These are phyloP conservation scores for Aspergillus sergii DNA, from an alignment of 2,329 filamentous ascomycete species.

Conservation along the genomic window DNA sequence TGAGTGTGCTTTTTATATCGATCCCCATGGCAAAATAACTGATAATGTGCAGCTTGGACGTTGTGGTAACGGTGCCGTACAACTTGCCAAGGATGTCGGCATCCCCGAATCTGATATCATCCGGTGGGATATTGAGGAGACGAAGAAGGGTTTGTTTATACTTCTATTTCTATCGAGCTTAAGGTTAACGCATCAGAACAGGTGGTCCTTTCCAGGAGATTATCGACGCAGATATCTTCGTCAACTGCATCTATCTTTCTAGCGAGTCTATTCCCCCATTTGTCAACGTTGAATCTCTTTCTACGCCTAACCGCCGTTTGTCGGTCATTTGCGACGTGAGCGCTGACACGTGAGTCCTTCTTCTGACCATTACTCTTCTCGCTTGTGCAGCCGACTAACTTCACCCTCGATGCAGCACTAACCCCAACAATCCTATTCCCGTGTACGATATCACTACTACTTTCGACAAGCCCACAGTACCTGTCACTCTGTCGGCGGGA, in stretches of 20 bases:
- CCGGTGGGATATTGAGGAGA: conserved; percentile 80
- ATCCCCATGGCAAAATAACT: not conserved
- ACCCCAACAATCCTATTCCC: conserved; percentile 59
- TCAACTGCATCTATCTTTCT: conserved; percentile 88
- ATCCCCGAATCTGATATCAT: conserved; percentile 69
- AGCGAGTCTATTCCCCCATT: conserved; percentile 75
- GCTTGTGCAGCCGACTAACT: conserved; percentile 34
- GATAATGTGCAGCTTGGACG: conserved; percentile 49
- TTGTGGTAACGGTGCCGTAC: conserved; percentile 82
- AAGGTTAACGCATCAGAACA: conserved; percentile 30
- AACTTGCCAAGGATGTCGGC: conserved; percentile 75
- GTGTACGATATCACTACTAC: conserved; percentile 85
- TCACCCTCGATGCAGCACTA: conserved; percentile 38
- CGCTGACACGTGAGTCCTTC: conserved; percentile 39
- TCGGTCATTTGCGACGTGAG: conserved; percentile 78
- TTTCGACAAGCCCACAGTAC: conserved; percentile 84
- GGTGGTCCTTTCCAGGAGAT: conserved; percentile 79
- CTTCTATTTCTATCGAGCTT: not conserved
- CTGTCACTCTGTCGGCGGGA: conserved; percentile 58
- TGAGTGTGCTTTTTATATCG: conserved; percentile 35
- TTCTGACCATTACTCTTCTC: not conserved
- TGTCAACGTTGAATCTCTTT: conserved; percentile 70
- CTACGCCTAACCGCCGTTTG: conserved; percentile 69
- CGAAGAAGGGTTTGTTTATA: conserved; percentile 56
- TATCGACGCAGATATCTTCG: conserved; percentile 68